Evolutionary conservation across 2,329 filamentous ascomycete species (phyloP).

Genomic region (Macrophomina phaseolina): DNA sequence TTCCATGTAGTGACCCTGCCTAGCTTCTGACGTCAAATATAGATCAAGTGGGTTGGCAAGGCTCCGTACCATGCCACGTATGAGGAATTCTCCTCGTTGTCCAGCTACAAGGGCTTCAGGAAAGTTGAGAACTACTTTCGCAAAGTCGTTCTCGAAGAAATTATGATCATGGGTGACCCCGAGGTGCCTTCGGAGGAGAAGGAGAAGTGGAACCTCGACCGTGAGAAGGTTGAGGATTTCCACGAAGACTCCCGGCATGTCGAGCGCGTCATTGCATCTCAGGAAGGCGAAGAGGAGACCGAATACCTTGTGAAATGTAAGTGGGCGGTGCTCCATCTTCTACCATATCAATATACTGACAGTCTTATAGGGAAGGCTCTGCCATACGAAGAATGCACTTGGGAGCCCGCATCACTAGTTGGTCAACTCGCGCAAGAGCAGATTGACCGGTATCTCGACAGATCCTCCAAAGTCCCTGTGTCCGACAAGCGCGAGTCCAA

Average conservation of each 20-base stretch:
- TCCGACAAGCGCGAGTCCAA: conserved; percentile 82
- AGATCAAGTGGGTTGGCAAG: conserved; percentile 96
- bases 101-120: conserved; percentile 80
- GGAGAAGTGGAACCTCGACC: conserved; percentile 94
- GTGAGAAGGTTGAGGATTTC: conserved; percentile 87
- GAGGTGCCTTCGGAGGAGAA: conserved; percentile 82
- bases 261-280: conserved; percentile 86
- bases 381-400: conserved; percentile 92
- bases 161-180: conserved; percentile 71
- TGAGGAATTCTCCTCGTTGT: conserved; percentile 79
- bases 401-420: conserved; percentile 81
- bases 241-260: conserved; percentile 90
- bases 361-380: conserved; percentile 71
- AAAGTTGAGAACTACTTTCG: conserved; percentile 95
- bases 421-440: conserved; percentile 81
- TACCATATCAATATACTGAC: conserved; percentile 32
- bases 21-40: conserved; percentile 38
- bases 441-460: conserved; percentile 89
- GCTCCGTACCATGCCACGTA: conserved; percentile 96
- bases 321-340: conserved; percentile 28
- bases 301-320: conserved; percentile 94
- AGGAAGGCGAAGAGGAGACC: conserved; percentile 77
- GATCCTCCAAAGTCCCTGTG: conserved; percentile 77
- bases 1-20: not conserved
- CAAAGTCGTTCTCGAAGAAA: conserved; percentile 79